phyloP scores from a whole-genome alignment of 495 filamentous ascomycete species.

The Penicillium roqueforti region DNA sequence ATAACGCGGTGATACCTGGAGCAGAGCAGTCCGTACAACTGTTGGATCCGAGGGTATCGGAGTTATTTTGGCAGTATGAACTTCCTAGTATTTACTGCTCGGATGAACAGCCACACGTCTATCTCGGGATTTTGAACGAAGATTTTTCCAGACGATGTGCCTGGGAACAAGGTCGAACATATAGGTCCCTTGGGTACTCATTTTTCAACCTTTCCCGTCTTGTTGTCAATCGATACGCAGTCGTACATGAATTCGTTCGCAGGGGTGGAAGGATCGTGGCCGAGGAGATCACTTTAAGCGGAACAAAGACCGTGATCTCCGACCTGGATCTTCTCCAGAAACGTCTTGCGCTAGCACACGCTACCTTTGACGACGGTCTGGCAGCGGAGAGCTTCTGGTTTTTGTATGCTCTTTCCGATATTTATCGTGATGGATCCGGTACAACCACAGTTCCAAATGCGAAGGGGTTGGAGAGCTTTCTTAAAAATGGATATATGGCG shows the following conservation, averaged over 20 bases:
- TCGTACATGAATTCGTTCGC: constrained; percentile 47
- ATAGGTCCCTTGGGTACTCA: constrained; percentile 57
- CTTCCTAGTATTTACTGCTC: constrained; percentile 12
- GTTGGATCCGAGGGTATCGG: constrained; percentile 37
- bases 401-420: constrained; percentile 33
- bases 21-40: not conserved
- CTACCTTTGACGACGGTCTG: constrained; percentile 5
- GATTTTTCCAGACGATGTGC: constrained; percentile 55
- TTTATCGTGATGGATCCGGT: constrained; percentile 16
- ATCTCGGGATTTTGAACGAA: constrained; percentile 56
- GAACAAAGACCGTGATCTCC: constrained; percentile 12
- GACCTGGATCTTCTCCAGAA: constrained; percentile 14
- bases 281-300: constrained; percentile 23
- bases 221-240: constrained; percentile 7
- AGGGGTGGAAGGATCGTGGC: constrained; percentile 38
- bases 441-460: constrained; percentile 10
- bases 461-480: constrained; percentile 20
- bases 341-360: constrained; percentile 19
- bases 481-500: constrained; percentile 25
- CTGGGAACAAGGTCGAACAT: constrained; percentile 54
- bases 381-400: constrained; percentile 29
- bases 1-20: not conserved
- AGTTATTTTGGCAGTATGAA: constrained; percentile 34
- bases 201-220: constrained; percentile 43
- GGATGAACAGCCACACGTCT: constrained; percentile 39